These are phyloP conservation scores for Myochromella boudieri DNA, from an alignment of 768 basidiomycete genomes.

Conservation along the genomic window DNA sequence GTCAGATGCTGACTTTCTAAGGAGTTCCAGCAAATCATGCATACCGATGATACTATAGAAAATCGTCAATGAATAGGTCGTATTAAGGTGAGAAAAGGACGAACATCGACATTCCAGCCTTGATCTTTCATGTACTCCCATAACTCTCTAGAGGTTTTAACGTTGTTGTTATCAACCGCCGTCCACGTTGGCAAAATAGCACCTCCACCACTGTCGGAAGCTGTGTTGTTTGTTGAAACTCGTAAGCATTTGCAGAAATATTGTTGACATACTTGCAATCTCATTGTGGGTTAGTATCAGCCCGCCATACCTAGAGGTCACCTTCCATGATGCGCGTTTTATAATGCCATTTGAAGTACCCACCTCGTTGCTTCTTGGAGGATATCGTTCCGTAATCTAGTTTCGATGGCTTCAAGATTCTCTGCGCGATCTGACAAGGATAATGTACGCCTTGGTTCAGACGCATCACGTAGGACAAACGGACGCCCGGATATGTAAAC, in stretches of 20 bases:
- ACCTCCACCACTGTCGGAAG: conserved; percentile 65
- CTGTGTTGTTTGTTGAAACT: conserved; percentile 23
- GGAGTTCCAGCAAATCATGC: background rate
- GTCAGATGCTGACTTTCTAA: background rate
- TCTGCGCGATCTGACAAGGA: conserved; percentile 89
- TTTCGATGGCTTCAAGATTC: conserved; percentile 92
- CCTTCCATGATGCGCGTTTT: conserved; percentile 6
- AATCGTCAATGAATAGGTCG: conserved; percentile 12
- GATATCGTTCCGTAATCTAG: conserved; percentile 87
- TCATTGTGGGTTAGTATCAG: conserved; percentile 94
- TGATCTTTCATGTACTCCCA: conserved; percentile 76
- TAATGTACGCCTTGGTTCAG: conserved; percentile 78
- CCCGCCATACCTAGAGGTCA: conserved; percentile 70
- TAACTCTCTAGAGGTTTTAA: conserved; percentile 86
- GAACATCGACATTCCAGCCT: conserved; percentile 91
- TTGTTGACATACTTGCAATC: conserved; percentile 46
- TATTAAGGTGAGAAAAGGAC: conserved; percentile 22
- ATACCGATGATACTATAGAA: conserved; percentile 71
- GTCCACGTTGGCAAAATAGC: conserved; percentile 94
- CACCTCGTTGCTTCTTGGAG: conserved; percentile 78
- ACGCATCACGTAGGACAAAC: conserved; percentile 87
- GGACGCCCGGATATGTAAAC: conserved; percentile 90
- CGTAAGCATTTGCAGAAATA: background rate
- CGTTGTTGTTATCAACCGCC: conserved; percentile 65
- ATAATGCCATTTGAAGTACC: conserved; percentile 5